Percentiles rank a stretch among this genome's conserved stretches.
Conservation (phyloP, 2,329 filamentous ascomycete genomes). For the Trichophyton equinum region DNA sequence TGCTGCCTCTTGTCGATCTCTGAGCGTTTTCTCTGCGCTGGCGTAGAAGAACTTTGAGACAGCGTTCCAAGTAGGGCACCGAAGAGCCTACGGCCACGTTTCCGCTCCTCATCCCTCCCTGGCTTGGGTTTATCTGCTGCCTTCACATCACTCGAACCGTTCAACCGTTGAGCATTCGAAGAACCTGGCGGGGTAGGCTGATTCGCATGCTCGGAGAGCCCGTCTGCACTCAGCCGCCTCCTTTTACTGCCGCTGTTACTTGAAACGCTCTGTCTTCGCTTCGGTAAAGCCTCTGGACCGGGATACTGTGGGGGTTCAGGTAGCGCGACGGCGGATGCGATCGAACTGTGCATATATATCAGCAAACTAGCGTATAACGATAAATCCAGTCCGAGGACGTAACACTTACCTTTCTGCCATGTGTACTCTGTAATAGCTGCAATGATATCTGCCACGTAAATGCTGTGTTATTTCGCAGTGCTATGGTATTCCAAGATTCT, state of each 20-base stretch:
- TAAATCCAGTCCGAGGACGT: neutral
- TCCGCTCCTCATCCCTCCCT: slow-evolving; percentile 60
- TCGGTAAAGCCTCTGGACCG: slow-evolving; percentile 28
- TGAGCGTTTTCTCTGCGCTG: slow-evolving; percentile 55
- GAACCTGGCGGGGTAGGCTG: slow-evolving; percentile 16
- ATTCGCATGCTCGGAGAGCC: slow-evolving; percentile 15
- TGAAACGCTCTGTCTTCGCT: slow-evolving; percentile 41
- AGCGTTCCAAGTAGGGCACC: slow-evolving; percentile 68
- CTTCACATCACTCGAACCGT: slow-evolving; percentile 4
- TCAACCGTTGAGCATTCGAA: neutral
- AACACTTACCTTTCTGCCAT: neutral
- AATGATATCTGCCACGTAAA: neutral
- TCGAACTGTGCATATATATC: slow-evolving; percentile 22
- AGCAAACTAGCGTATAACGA: neutral
- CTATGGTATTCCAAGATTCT: neutral
- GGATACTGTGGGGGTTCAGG: slow-evolving; percentile 31
- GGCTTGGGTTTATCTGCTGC: slow-evolving; percentile 13
- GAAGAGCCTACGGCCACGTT: slow-evolving; percentile 73
- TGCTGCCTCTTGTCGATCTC: slow-evolving; percentile 76
- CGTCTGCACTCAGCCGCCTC: slow-evolving; percentile 34
- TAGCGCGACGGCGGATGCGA: slow-evolving; percentile 44
- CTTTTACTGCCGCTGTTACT: slow-evolving; percentile 40
- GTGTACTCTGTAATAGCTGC: neutral
- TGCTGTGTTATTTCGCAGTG: neutral
- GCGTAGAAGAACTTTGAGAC: slow-evolving; percentile 54